Evolutionary conservation across 1,284 basidiomycete genomes (phyloP).

Genomic region (Ganoderma resinaceum): DNA sequence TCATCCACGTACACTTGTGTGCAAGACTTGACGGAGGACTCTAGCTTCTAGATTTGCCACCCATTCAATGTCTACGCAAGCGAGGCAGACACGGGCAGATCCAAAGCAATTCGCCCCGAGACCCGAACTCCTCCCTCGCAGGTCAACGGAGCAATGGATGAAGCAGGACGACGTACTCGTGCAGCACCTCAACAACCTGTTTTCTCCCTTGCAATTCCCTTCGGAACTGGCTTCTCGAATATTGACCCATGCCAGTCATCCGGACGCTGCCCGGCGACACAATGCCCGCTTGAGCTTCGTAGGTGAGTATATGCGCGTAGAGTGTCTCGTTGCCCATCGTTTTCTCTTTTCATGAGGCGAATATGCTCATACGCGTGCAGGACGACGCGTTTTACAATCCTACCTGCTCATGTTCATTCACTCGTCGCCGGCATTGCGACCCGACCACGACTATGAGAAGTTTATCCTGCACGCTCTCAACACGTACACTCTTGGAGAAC

Average conservation of each 20-base stretch:
- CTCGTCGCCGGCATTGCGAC: conserved; percentile 54
- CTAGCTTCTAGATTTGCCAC: conserved; percentile 7
- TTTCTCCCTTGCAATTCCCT: conserved; percentile 72
- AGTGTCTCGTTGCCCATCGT: not conserved
- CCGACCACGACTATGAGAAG: conserved; percentile 58
- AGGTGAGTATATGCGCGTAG: conserved; percentile 49
- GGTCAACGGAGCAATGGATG: conserved; percentile 24
- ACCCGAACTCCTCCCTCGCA: conserved; percentile 7
- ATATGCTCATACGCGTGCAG: conserved; percentile 44
- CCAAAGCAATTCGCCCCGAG: conserved; percentile 11
- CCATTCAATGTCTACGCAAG: conserved; percentile 16
- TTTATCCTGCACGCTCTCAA: conserved; percentile 64
- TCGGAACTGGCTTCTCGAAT: conserved; percentile 71
- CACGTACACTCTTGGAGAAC: conserved; percentile 73
- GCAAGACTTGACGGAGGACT: not conserved
- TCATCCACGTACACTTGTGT: no score
- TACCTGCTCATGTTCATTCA: conserved; percentile 78
- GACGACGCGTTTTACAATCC: conserved; percentile 75
- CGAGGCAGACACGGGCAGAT: conserved; percentile 1
- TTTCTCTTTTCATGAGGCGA: conserved; percentile 2
- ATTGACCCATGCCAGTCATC: conserved; percentile 79
- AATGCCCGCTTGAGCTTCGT: conserved; percentile 75
- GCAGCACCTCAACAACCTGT: conserved; percentile 65
- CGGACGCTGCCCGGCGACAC: conserved; percentile 66
- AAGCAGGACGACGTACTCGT: conserved; percentile 42